These are phyloP conservation scores for Alectoria sarmentosa DNA, from an alignment of 495 filamentous ascomycete species.

Conservation along the genomic window DNA sequence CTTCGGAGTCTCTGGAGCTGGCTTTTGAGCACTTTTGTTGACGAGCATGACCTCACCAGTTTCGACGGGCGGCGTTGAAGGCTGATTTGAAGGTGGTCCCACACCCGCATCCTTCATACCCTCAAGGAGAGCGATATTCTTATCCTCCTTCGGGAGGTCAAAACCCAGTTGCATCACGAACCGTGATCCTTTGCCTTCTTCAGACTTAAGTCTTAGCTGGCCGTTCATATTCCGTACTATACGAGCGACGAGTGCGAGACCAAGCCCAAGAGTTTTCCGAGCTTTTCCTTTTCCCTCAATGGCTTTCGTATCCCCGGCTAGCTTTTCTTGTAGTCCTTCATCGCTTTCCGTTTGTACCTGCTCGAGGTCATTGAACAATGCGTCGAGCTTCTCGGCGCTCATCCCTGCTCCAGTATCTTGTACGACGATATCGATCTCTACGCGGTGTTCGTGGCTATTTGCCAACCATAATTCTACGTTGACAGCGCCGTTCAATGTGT, in stretches of 20 bases:
- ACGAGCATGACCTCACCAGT: conserved; percentile 54
- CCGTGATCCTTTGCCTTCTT: conserved; percentile 75
- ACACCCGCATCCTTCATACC: conserved; percentile 11
- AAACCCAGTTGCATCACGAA: conserved; percentile 72
- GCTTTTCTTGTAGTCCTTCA: conserved; percentile 27
- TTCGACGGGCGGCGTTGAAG: conserved; percentile 30
- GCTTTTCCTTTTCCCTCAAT: conserved; percentile 22
- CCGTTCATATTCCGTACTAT: conserved; percentile 88
- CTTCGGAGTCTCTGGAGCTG: conserved; percentile 9
- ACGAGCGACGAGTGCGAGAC: conserved; percentile 78
- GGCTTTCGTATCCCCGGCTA: conserved; percentile 20
- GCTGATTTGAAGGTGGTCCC: conserved; percentile 19
- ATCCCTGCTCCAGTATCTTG: conserved; percentile 81
- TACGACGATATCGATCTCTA: conserved; percentile 64
- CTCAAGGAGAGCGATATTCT: conserved; percentile 9
- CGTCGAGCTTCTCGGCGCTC: conserved; percentile 60
- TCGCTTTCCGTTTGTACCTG: conserved; percentile 61
- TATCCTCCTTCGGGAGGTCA: conserved; percentile 46
- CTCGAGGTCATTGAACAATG: conserved; percentile 79
- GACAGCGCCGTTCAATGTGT: conserved; percentile 65
- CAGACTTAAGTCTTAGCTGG: conserved; percentile 79
- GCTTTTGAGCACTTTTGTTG: conserved; percentile 25
- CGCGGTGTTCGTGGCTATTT: conserved; percentile 36
- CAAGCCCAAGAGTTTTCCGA: conserved; percentile 62
- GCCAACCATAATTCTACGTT: conserved; percentile 59